Evolutionary conservation across 495 filamentous ascomycete genomes (phyloP).

Genomic region (Penicillium angulare): DNA sequence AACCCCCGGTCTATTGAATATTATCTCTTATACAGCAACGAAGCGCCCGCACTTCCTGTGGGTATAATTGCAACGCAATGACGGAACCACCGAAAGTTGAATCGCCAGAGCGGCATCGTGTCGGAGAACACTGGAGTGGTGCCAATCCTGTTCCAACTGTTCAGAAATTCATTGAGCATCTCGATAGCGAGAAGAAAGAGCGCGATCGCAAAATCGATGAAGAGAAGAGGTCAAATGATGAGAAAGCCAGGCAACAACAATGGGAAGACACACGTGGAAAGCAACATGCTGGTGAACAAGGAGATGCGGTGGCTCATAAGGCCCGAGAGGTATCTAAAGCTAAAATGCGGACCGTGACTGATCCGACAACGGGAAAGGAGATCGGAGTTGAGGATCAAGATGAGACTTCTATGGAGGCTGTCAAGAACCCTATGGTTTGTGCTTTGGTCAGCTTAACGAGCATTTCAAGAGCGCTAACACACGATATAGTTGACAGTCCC

Average conservation of each 20-base stretch:
- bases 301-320: constrained; percentile 37
- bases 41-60: no score
- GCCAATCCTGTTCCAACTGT: constrained; percentile 82
- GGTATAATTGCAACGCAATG: no score
- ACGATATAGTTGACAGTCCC: constrained; percentile 68
- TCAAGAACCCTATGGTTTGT: constrained; percentile 64
- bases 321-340: constrained; percentile 44
- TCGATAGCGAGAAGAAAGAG: constrained; percentile 75
- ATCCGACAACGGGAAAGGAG: constrained; percentile 81
- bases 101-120: constrained; percentile 27
- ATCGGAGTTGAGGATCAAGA: constrained; percentile 86
- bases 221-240: constrained; percentile 36
- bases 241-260: constrained; percentile 35
- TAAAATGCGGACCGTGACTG: constrained; percentile 69
- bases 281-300: constrained; percentile 38
- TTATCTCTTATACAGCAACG: no score
- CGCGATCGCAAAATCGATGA: constrained; percentile 67
- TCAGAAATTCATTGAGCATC: constrained; percentile 72
- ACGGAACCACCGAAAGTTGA: constrained; percentile 12
- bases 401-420: constrained; percentile 64
- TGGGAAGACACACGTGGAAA: background rate
- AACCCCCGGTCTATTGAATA: no score
- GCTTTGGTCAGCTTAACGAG: background rate
- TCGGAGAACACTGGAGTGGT: constrained; percentile 46
- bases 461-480: background rate